Percentiles rank a stretch among this genome's conserved stretches.
Evolutionary conservation across 192 early-diverging fungal species (phyloP).

Genomic region (Linderina pennispora): DNA sequence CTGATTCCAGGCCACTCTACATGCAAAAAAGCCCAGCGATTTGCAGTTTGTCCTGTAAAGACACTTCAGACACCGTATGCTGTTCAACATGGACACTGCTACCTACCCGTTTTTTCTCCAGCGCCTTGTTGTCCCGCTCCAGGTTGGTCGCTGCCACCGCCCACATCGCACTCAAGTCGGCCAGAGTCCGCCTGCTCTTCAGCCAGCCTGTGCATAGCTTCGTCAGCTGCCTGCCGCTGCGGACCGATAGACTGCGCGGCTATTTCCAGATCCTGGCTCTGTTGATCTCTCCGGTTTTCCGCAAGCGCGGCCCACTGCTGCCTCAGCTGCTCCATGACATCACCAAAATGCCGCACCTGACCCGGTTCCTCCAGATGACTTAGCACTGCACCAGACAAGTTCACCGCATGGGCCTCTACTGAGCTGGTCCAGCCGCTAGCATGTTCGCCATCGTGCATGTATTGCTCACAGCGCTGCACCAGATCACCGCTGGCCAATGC

Average conservation of each 20-base stretch:
- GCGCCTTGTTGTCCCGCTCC: slow-evolving; percentile 7
- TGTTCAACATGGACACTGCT: too few species aligned
- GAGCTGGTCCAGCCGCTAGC: too few species aligned
- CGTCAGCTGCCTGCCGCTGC: slow-evolving; percentile 3
- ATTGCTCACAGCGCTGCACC: slow-evolving; percentile 4
- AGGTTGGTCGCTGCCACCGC: slow-evolving; percentile 9
- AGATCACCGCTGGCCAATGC: background rate
- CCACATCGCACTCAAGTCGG: slow-evolving; percentile 27
- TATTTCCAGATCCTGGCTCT: slow-evolving; percentile 3
- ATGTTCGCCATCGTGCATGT: too few species aligned
- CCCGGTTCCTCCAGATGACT: too few species aligned
- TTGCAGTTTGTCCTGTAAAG: too few species aligned
- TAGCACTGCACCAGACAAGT: background rate
- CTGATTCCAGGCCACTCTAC: too few species aligned
- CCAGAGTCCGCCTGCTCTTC: slow-evolving; percentile 19
- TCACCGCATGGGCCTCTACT: too few species aligned
- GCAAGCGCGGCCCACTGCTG: slow-evolving; percentile 9
- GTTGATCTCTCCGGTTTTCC: background rate
- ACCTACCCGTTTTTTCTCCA: slow-evolving; percentile 22
- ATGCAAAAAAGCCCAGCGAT: too few species aligned
- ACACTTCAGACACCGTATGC: too few species aligned
- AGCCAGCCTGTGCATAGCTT: slow-evolving; percentile 6
- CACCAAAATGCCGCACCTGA: background rate
- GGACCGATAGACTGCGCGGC: background rate
- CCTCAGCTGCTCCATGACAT: slow-evolving; percentile 12